A percentile compares a stretch with the other conserved stretches of the same genome.
Evolutionary conservation across 2,329 filamentous ascomycete genomes (phyloP).

Genomic region (Colletotrichum acutatum): DNA sequence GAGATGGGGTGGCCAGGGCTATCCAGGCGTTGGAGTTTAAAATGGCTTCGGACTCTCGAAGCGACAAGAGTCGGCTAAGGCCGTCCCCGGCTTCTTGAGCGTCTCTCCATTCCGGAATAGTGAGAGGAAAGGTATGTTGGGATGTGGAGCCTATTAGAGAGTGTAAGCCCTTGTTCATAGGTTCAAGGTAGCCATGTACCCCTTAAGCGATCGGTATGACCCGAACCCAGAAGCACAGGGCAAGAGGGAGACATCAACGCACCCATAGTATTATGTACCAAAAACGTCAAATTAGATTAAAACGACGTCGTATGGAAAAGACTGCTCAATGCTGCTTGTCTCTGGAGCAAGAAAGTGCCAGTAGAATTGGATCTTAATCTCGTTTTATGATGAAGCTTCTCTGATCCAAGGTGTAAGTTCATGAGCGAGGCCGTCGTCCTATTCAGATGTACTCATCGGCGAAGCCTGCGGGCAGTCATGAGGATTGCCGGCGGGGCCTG

Average conservation of each 20-base stretch:
- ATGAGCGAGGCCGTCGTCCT: constrained; percentile 18
- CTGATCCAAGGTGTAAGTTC: neutral
- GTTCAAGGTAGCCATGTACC: neutral
- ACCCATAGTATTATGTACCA: constrained; percentile 22
- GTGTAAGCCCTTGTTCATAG: constrained; percentile 16
- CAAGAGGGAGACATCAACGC: constrained; percentile 1
- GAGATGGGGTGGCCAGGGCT: constrained; percentile 42
- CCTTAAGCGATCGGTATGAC: neutral
- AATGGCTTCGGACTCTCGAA: constrained; percentile 40
- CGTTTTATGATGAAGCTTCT: constrained; percentile 11
- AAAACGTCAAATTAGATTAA: neutral
- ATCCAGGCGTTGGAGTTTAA: constrained; percentile 44
- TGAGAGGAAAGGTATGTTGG: constrained; percentile 34
- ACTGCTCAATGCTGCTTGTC: neutral
- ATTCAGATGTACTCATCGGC: constrained; percentile 7
- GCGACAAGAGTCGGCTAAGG: constrained; percentile 41
- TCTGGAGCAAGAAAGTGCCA: neutral
- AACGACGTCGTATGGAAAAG: neutral
- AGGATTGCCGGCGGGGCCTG: constrained; percentile 29
- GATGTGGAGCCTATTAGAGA: constrained; percentile 19
- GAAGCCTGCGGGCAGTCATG: constrained; percentile 33
- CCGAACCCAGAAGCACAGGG: neutral
- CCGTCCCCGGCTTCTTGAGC: constrained; percentile 40
- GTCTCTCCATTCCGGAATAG: constrained; percentile 39
- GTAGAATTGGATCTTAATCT: neutral